Base-by-base conservation (phyloP, 2,329 filamentous ascomycete species). In the Helotiales sp. region DNA sequence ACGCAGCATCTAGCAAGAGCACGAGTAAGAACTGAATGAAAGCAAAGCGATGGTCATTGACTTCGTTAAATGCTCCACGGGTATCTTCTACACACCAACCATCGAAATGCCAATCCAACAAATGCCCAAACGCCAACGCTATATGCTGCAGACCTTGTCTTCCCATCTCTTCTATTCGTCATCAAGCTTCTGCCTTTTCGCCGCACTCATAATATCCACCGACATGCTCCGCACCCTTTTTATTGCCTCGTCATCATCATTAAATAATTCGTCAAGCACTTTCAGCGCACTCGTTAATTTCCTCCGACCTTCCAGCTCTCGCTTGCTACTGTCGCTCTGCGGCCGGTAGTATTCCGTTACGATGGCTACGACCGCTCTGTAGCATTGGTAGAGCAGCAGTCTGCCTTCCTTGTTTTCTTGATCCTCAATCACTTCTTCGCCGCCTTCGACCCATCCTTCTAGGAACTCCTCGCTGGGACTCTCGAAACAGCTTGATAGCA, bases 291-390 rank as follows among this genome's bases (percentile, higher is more conserved):
- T 78, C 10, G 82, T 83, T 37, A 89, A 76, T 20, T 80, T 82
- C 70, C 82, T 83, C 40, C 87, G 76, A 1, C 85, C 86, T 7
- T 82, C 81, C 13, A 89, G 79, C 74, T 89, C 87, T 5, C 80
- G 78, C 17, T 78, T 78, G 57, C 80, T 84, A 67, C 84, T 85
- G 62, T 84, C 82, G 2, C 73, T 75, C 3, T 79, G 78, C 1
- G 84, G 84, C 1, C 85, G 80, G 72, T 87, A 88, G 72, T 87
- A 87, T 68, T 86, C 85, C 34, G 77, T 79, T 2, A 87, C 86
- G 5, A 89, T 81, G 45, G 79, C 76, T 4, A 82, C 81, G 0
- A 84, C 78, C 3, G 85, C 82, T 69, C 88, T 85, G 73, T 87
- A 89, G 72, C 84, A 86, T 69, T 84, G 81, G 76, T 89, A 89